phyloP scores from a whole-genome alignment of 176 grass and related monocot genomes.

The Poa pratensis region DNA sequence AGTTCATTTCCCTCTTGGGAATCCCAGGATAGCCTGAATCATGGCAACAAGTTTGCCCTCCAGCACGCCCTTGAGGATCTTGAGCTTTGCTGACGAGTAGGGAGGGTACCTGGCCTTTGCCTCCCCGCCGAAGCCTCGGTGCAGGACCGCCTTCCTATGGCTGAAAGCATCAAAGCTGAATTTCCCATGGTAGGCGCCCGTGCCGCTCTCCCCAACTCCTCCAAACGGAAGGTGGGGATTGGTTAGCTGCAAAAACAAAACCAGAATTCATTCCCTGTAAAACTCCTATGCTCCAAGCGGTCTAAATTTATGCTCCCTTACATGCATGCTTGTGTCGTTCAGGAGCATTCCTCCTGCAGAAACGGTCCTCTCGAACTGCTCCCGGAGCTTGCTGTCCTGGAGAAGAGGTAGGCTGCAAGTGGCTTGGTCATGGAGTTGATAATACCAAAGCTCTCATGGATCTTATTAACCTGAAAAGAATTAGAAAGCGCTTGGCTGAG shows the following conservation, averaged over 20 bases:
- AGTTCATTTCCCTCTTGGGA: slow-evolving; percentile 39
- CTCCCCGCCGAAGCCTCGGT: slow-evolving; percentile 55
- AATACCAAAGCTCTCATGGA: slow-evolving; percentile 68
- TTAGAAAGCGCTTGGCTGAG: not conserved
- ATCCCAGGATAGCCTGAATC: slow-evolving; percentile 54
- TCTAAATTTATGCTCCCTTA: slow-evolving; percentile 27
- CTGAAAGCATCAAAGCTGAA: slow-evolving; percentile 83
- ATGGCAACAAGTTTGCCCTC: slow-evolving; percentile 55
- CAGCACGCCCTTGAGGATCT: slow-evolving; percentile 62
- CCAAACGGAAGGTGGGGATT: slow-evolving; percentile 77
- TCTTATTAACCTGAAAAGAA: slow-evolving; percentile 64
- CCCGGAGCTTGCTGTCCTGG: slow-evolving; percentile 65
- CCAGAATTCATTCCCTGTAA: not conserved
- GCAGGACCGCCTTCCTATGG: slow-evolving; percentile 68
- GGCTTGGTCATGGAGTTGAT: slow-evolving; percentile 79
- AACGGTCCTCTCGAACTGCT: slow-evolving; percentile 56
- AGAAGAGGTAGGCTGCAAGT: slow-evolving; percentile 85
- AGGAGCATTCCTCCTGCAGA: slow-evolving; percentile 73
- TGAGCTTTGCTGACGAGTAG: slow-evolving; percentile 56
- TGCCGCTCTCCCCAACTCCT: slow-evolving; percentile 83
- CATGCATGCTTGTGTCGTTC: slow-evolving; percentile 73
- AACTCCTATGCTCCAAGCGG: not conserved
- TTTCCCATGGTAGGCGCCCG: slow-evolving; percentile 76
- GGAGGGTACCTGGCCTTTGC: slow-evolving; percentile 69
- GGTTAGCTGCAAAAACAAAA: slow-evolving; percentile 49